phyloP scores from a whole-genome alignment of 2,329 filamentous ascomycete species.

The Fusarium sp. region DNA sequence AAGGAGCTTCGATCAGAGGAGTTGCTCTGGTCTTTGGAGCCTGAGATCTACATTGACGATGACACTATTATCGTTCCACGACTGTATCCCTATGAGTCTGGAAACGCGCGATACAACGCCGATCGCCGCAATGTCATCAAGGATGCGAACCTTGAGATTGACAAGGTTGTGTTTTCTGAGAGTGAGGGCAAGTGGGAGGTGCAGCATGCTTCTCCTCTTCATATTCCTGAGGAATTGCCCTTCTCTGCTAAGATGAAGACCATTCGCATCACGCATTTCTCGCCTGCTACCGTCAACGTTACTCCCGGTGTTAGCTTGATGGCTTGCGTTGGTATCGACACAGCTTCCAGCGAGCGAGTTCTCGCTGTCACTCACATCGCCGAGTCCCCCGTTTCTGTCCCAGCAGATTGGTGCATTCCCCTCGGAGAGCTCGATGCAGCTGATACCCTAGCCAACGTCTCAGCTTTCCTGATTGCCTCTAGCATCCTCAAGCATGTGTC shows the following conservation, averaged over 20 bases:
- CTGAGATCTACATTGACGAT: neutral
- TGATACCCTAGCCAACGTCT: neutral
- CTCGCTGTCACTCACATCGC: neutral
- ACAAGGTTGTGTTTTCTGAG: rapidly evolving
- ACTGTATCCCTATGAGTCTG: neutral
- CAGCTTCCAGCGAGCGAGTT: rapidly evolving
- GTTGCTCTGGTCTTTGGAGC: conserved; percentile 7
- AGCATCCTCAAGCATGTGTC: rapidly evolving
- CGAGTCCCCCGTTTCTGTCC: neutral
- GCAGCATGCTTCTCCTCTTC: neutral
- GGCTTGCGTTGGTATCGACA: neutral
- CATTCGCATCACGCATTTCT: neutral
- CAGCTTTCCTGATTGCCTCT: neutral
- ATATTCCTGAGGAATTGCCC: rapidly evolving
- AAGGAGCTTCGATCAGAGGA: neutral
- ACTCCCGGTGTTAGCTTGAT: rapidly evolving
- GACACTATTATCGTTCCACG: neutral
- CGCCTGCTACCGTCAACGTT: rapidly evolving
- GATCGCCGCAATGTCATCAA: rapidly evolving
- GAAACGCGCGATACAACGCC: neutral
- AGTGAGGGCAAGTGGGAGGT: neutral
- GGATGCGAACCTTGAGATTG: rapidly evolving
- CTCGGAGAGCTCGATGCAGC: neutral
- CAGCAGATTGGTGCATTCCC: neutral
- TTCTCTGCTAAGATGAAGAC: neutral